Base-by-base conservation (phyloP, 306 rosid genomes). In the Coriaria nepalensis region DNA sequence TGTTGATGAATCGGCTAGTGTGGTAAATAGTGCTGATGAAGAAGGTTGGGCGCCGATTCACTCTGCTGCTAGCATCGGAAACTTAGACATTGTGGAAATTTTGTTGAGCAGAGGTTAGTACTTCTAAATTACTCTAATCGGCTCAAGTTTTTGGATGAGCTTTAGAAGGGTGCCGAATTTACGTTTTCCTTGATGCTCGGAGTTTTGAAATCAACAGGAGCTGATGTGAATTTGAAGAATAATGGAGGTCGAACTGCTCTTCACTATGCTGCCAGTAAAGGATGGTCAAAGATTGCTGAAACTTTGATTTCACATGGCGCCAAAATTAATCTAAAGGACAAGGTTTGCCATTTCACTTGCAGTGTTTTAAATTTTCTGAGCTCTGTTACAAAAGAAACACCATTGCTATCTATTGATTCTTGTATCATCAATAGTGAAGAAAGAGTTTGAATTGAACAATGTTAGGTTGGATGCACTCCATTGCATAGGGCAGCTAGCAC, bases 11-110 rank as follows among this genome's bases (percentile, higher is more conserved):
- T 68, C 75, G 2, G 61, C 47, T 29, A 52, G 50, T 9, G 70
- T 76, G 65, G 61, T 88, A 9, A 84, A 84, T 52, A 61, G 76
- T 53, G 63, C 45, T 0, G 97, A 90, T 79, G 97, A 90, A 52
- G 97, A 81, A 69, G 95, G 97, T 10, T 90, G 95, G 97, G 78
- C 77, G 0, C 93, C 97, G 7, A 71, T 90, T 68, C 97, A 90
- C 66, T 81, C 97, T n/a, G 95, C 82, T 0, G 77, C 84, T 15
- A 84, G 97, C 77, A 77, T 75, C 61, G 94, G 97, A 60, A 71
- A 49, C 49, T 55, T 65, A 42, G 82, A 73, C 48, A 66, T 84
- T 20, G 56, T 79, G 13, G 80, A 84, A 46, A 48, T 61, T 44
- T 68, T 90, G 62, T 61, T 90, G 29, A 68, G 55, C 65, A 69